Conservation (phyloP, 2,329 filamentous ascomycete species). For the Biscogniauxia marginata region DNA sequence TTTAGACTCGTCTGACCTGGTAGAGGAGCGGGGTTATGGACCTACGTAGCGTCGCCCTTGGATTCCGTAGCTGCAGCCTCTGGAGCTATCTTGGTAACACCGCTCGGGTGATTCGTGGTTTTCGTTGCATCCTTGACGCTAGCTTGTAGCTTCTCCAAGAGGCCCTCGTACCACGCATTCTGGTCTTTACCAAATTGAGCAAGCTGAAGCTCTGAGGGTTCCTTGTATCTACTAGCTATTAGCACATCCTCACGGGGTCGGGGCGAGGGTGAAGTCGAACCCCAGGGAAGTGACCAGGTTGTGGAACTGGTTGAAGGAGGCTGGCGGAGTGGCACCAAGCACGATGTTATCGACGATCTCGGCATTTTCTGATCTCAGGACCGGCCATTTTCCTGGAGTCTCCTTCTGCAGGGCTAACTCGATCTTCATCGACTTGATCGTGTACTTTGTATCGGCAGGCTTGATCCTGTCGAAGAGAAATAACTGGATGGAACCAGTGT, state of each 20-base stretch:
- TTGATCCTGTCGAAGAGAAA: slow-evolving; percentile 67
- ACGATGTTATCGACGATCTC: slow-evolving; percentile 28
- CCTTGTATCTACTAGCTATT: slow-evolving; percentile 20
- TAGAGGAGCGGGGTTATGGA: slow-evolving; percentile 8
- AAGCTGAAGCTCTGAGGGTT: slow-evolving; percentile 19
- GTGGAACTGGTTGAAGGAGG: slow-evolving; percentile 21
- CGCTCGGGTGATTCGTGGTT: neutral
- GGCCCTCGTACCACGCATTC: slow-evolving; percentile 25
- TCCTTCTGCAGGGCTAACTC: slow-evolving; percentile 73
- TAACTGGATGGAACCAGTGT: slow-evolving; percentile 53
- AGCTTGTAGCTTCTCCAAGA: slow-evolving; percentile 21
- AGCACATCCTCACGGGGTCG: slow-evolving; percentile 4
- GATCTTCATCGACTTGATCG: slow-evolving; percentile 74
- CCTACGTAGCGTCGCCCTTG: slow-evolving; percentile 4
- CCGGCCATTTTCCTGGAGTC: slow-evolving; percentile 66
- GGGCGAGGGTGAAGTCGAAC: slow-evolving; percentile 16
- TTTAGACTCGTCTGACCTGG: slow-evolving; percentile 4
- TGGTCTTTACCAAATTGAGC: slow-evolving; percentile 12
- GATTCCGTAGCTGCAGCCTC: slow-evolving; percentile 6
- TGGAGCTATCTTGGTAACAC: neutral
- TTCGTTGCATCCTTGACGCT: slow-evolving; percentile 20
- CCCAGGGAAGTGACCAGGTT: slow-evolving; percentile 18
- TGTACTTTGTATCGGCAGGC: slow-evolving; percentile 56
- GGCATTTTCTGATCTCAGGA: slow-evolving; percentile 46
- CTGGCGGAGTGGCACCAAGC: slow-evolving; percentile 8